These are phyloP conservation scores for Musa itinerans DNA, from an alignment of 176 grass and related monocot species.

Conservation along the genomic window DNA sequence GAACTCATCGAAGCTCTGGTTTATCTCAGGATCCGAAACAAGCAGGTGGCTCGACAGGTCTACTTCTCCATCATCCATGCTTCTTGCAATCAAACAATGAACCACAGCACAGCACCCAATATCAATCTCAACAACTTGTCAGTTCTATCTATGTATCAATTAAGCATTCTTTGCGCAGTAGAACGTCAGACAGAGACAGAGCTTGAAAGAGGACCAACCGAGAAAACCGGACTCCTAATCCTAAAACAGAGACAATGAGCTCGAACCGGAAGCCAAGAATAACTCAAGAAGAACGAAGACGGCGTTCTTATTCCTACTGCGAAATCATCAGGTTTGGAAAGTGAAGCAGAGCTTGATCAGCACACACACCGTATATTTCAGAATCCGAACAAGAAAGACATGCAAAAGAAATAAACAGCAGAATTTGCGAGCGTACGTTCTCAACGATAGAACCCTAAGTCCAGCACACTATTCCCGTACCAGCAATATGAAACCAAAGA, in stretches of 20 bases:
- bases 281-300: background rate
- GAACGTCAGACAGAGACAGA: too few species aligned
- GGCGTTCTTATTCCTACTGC: background rate
- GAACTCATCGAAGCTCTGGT: conserved; percentile 53
- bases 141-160: background rate
- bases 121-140: background rate
- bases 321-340: background rate
- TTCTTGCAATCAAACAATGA: background rate
- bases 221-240: too few species aligned
- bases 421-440: background rate
- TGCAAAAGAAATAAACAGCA: background rate
- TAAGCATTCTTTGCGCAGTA: too few species aligned
- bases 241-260: background rate
- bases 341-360: background rate
- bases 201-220: too few species aligned
- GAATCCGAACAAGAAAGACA: background rate
- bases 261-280: background rate
- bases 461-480: background rate
- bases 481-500: background rate
- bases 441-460: conserved; percentile 9
- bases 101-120: background rate
- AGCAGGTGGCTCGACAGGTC: conserved; percentile 58
- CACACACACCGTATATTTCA: too few species aligned
- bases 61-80: conserved; percentile 56
- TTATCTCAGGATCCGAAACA: conserved; percentile 41